Percentiles rank a stretch among this genome's conserved stretches.
Conservation (phyloP, 2,329 filamentous ascomycete species). For the Aspergillus sp. region DNA sequence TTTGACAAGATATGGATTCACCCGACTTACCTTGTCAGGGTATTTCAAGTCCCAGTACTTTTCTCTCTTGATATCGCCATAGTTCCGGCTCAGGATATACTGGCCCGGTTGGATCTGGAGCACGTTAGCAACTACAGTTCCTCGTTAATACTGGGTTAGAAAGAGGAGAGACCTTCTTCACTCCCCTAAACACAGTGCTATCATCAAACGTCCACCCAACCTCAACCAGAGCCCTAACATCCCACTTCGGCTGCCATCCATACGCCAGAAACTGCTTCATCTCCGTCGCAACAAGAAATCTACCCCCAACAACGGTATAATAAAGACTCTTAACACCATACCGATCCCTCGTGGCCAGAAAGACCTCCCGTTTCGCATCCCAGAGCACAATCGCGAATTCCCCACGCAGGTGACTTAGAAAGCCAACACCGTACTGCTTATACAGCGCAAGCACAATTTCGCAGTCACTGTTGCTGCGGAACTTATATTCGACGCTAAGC, state of each 20-base stretch:
- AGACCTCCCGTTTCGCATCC: constrained; percentile 42
- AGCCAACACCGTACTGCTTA: constrained; percentile 47
- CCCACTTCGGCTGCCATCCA: constrained; percentile 55
- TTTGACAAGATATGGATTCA: background rate
- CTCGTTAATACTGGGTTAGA: fast-evolving
- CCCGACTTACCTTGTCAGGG: constrained; percentile 48
- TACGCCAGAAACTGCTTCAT: constrained; percentile 54
- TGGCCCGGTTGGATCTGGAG: constrained; percentile 45
- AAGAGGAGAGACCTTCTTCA: constrained; percentile 37
- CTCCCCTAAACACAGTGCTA: constrained; percentile 53
- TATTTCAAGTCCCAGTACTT: constrained; percentile 57
- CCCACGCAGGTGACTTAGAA: constrained; percentile 50
- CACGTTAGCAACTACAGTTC: no score
- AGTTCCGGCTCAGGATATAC: constrained; percentile 43
- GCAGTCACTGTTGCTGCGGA: constrained; percentile 49
- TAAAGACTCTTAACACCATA: constrained; percentile 60
- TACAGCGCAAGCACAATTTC: constrained; percentile 57
- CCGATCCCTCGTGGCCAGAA: constrained; percentile 54
- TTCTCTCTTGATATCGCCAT: constrained; percentile 38
- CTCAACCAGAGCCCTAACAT: constrained; percentile 48
- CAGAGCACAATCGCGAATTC: constrained; percentile 57
- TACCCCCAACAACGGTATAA: constrained; percentile 44
- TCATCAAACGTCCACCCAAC: constrained; percentile 46
- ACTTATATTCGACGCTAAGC: constrained; percentile 43
- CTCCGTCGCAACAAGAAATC: constrained; percentile 53